Base-by-base conservation (phyloP, 2,329 filamentous ascomycete species). In the Cytospora schulzeri region DNA sequence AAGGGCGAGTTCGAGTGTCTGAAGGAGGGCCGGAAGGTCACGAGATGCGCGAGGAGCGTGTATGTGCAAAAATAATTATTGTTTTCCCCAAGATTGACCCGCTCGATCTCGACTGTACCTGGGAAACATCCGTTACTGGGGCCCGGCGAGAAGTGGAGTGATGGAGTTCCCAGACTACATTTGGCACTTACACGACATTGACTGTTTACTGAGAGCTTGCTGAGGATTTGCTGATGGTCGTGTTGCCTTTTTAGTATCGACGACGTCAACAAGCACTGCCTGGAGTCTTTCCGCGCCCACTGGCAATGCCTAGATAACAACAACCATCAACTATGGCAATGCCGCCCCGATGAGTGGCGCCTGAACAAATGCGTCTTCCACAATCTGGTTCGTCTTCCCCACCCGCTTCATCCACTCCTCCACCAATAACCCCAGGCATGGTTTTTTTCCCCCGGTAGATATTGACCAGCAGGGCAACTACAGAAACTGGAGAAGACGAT, bases 251-350 rank as follows among this genome's bases (percentile, higher is more conserved):
- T 3, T 74, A 97, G 93, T 66, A 85, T 99, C 76, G 90, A 94
- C 74, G 95, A 99, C 77, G 89, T 99, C 81, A 98, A 97, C 84
- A 94, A 92, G 78, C 88, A 92, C 83, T 99, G 95, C 80, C 82
- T 99, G 63, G 85, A 89, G 68, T 86, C 97, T 79, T 99, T 99
- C 85, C 89, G 92, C 72, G 86, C 87, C 74, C 95, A 99, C 82
- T 99, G 93, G 93, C 85, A 92, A 73, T 99, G 95, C 75, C 85
- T 99, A 65, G 95, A 99, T 75, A 90, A 96, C 81, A 93, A 96
- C 83, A 99, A 99, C 83, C 95, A 99, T 75, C 92, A 97, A 80
- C 82, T 98, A 66, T 99, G 92, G 91, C 92, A 98, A 75, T 99
- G 95, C 83, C 88, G 95, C 72, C 88, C 88, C 73, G 83, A 86